Base-by-base conservation (phyloP, 495 filamentous ascomycete genomes). In the Aspergillus baeticus region DNA sequence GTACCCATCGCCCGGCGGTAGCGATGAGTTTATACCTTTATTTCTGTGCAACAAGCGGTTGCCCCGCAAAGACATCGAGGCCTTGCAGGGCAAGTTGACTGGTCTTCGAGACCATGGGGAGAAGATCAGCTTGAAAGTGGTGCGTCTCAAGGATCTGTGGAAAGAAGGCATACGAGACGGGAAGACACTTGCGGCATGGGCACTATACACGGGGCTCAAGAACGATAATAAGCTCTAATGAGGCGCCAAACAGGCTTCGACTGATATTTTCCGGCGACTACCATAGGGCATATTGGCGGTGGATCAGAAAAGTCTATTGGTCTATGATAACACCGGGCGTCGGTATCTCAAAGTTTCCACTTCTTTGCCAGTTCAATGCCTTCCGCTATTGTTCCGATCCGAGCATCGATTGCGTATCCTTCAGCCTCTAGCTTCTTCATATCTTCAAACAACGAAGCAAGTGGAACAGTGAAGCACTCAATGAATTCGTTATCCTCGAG, bases 401-500 rank as follows among this genome's bases (percentile, higher is more conserved):
- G 78, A 4, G 91, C 90, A 75, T 96, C 91, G 62, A 95, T 90
- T 4, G 89, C 91, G 66, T 84, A 92, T 0, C 91, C 91, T 54
- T 90, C 75, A 13, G 73, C 72, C 63, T 96, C 90, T 23, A 91
- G 72, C 46, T 69, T 79, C 72, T 83, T 83, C 63, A 86, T 84
- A 66, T 87, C 87, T 2, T 71, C 77, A 71, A 84, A 91, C 15
- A 96, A 68, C 26, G 79, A 72, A 48, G 69, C 77, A 35, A 96
- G 68, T 15, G 84, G 86, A 0, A 91, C 75, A 11, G 81, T 83
- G 62, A 96, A 96, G 23, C 85, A 86, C 69, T 95, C 90, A 58
- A 96, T 96, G 68, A 94, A 94, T 65, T 96, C 91, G 63, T 88
- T 88, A 38, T 94, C 91, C 54, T 96, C 91, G 2, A 96, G 77